A percentile compares a stretch with the other conserved stretches of the same genome.
Conservation (phyloP, 2,329 filamentous ascomycete species). For the Fusarium sp. region DNA sequence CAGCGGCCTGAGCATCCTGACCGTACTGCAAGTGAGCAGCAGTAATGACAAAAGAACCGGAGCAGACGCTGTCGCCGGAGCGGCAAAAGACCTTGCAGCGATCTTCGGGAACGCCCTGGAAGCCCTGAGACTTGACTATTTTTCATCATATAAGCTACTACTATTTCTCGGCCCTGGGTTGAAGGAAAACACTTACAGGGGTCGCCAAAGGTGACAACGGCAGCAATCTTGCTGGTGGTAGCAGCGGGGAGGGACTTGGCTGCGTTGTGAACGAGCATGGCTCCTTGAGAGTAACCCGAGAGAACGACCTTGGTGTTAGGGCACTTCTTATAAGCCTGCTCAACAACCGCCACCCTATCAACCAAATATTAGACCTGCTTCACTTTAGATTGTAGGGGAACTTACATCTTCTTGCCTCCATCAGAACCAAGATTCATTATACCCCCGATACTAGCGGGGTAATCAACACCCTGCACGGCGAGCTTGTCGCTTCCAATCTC, state of each 20-base stretch:
- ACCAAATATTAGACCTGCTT: not conserved
- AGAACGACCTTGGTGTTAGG: conserved; percentile 58
- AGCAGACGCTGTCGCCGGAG: conserved; percentile 47
- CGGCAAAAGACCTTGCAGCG: conserved; percentile 47
- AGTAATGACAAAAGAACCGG: conserved; percentile 41
- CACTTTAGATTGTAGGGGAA: not conserved
- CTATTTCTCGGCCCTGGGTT: not conserved
- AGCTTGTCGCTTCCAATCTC: conserved; percentile 55
- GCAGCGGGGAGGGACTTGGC: conserved; percentile 51
- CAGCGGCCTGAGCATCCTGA: conserved; percentile 43
- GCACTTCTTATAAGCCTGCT: conserved; percentile 52
- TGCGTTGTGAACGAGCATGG: conserved; percentile 56
- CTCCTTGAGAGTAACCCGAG: conserved; percentile 58
- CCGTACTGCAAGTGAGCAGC: conserved; percentile 43
- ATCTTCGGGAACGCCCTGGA: conserved; percentile 33
- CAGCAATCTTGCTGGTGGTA: conserved; percentile 41
- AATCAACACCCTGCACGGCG: conserved; percentile 65
- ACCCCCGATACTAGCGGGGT: conserved; percentile 57
- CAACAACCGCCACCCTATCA: conserved; percentile 34
- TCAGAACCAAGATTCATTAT: conserved; percentile 59
- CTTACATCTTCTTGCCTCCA: conserved; percentile 59
- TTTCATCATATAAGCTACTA: conserved; percentile 5
- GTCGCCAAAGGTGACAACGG: conserved; percentile 46
- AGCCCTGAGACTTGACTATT: conserved; percentile 34
- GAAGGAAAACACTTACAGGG: conserved; percentile 35